These are phyloP conservation scores for Talaromyces nanjingensis DNA, from an alignment of 495 filamentous ascomycete species.

Conservation along the genomic window DNA sequence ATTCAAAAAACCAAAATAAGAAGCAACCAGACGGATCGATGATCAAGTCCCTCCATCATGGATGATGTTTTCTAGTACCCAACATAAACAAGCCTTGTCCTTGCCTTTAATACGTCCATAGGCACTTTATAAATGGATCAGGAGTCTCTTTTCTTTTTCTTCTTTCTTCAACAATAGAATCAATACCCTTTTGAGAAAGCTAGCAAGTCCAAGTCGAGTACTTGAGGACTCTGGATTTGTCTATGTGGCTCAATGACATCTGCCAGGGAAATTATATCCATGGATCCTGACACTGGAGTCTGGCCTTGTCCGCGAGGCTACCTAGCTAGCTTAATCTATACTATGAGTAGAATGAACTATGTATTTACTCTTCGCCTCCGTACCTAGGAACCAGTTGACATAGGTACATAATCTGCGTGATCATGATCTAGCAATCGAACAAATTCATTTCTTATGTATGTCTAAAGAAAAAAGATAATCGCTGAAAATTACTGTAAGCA, in stretches of 20 bases:
- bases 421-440: too few species aligned
- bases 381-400: background rate
- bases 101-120: background rate
- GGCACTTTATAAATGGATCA: too few species aligned
- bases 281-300: background rate
- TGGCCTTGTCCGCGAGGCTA: background rate
- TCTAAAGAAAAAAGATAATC: background rate
- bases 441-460: background rate
- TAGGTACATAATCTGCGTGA: background rate
- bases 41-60: background rate
- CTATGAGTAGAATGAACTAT: background rate
- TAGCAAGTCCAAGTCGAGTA: background rate
- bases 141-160: background rate
- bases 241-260: background rate
- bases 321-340: background rate
- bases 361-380: background rate
- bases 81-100: background rate
- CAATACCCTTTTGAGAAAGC: background rate
- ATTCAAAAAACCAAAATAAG: background rate
- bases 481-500: background rate
- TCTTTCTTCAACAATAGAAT: background rate
- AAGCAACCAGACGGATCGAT: background rate
- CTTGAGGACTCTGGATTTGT: background rate
- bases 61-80: background rate
- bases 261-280: background rate